These are phyloP conservation scores for Canavalia ensiformis DNA, from an alignment of 306 rosid genomes.

Conservation along the genomic window DNA sequence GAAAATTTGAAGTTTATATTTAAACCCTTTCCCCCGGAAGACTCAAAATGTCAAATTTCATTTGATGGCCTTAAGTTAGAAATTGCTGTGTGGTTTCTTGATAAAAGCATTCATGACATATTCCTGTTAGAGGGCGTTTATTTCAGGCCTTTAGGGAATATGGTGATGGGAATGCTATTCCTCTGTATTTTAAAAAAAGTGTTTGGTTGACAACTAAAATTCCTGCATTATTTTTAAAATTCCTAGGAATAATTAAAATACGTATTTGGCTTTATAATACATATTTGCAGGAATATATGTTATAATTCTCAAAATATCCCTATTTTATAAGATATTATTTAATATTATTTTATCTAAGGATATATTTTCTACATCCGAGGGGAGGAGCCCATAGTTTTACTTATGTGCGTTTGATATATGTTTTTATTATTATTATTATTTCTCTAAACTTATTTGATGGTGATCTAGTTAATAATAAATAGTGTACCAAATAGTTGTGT, in stretches of 20 bases:
- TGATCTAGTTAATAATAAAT: conserved; percentile 7
- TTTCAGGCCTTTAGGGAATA: background rate
- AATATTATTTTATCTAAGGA: background rate
- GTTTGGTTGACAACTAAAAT: background rate
- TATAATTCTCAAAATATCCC: background rate
- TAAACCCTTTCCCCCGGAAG: background rate
- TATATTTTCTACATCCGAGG: background rate
- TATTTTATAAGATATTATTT: background rate
- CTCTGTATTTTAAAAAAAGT: background rate
- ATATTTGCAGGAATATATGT: background rate
- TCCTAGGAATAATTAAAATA: background rate
- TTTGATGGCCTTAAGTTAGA: no score
- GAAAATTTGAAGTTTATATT: conserved; percentile 31
- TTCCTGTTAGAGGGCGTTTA: background rate
- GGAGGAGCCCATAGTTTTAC: background rate
- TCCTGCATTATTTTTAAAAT: background rate
- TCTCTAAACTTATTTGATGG: background rate
- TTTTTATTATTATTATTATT: background rate
- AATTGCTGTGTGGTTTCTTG: no score
- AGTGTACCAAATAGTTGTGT: conserved; percentile 17
- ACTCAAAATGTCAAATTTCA: no score
- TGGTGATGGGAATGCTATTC: background rate
- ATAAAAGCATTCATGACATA: no score
- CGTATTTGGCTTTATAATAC: background rate
- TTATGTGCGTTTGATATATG: background rate